phyloP scores from a whole-genome alignment of 2,329 filamentous ascomycete genomes.

The Raffaelea ambrosiae region DNA sequence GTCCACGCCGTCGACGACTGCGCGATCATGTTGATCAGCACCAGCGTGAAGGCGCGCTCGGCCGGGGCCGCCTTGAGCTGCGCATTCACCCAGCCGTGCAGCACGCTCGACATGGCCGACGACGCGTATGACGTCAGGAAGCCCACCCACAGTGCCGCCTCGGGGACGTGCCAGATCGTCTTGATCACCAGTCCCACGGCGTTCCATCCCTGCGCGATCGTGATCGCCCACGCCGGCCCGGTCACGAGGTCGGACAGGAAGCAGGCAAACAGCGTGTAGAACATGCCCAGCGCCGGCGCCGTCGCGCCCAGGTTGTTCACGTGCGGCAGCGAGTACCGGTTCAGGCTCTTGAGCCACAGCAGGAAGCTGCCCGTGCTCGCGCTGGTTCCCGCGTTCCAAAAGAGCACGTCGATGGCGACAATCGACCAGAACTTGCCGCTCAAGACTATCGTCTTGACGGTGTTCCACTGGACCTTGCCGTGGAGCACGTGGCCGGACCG shows the following conservation, averaged over 20 bases:
- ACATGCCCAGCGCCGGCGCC: conserved; percentile 38
- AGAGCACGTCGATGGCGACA: conserved; percentile 42
- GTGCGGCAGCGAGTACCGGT: conserved; percentile 1
- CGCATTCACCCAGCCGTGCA: conserved; percentile 49
- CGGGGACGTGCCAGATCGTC: conserved; percentile 46
- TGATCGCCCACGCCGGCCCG: conserved; percentile 47
- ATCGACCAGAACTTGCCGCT: conserved; percentile 36
- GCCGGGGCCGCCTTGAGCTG: conserved; percentile 34
- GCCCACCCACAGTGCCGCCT: conserved; percentile 44
- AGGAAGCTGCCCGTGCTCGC: conserved; percentile 40
- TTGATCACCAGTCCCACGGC: conserved; percentile 44
- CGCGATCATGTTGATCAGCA: conserved; percentile 39
- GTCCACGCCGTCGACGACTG: conserved; percentile 51
- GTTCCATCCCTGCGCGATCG: conserved; percentile 40
- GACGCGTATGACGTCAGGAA: conserved; percentile 40
- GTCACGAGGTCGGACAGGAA: conserved; percentile 46
- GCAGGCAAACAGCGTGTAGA: conserved; percentile 44
- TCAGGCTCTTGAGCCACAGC: conserved; percentile 49
- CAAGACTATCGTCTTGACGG: conserved; percentile 24
- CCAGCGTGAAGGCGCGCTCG: conserved; percentile 24
- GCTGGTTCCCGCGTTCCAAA: conserved; percentile 45
- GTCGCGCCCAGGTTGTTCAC: conserved; percentile 8
- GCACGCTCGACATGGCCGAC: conserved; percentile 42
- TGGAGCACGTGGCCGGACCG: conserved; percentile 29
- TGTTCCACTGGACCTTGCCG: conserved; percentile 24